Base-by-base conservation (phyloP, 306 rosid species). In the Quercus dentata region DNA sequence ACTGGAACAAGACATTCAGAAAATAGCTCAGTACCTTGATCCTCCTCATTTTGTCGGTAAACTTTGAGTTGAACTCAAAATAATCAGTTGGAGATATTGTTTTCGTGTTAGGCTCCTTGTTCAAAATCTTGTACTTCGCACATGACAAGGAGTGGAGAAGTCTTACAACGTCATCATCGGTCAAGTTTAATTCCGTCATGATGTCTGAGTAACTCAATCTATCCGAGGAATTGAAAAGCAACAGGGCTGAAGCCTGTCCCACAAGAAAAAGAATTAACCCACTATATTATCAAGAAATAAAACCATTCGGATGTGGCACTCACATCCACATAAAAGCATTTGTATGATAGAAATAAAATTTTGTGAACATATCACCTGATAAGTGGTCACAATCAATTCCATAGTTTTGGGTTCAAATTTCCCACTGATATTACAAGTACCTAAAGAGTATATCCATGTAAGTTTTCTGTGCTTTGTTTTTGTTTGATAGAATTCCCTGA, bases 401-500 rank as follows among this genome's bases (percentile, higher is more conserved):
- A 92, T 89, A 33, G 86, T 72, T 81, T 90, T 92, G 21, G 82
- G 83, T 13, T 92, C 97, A 81, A 94, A 94, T 80, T 88, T 91
- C 59, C 94, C 98, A 74, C 9, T 81, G 58, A 94, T 83, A 44
- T 87, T 79, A 85, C 98, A 92, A 38, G 93, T 88, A 38, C 98
- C 98, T 81, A 94, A 78, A 8, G 98, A 92, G 81, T 92, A 91
- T 74, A 94, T 92, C 98, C 98, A 94, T 0, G 97, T 83, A 61
- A 94, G 97, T 83, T 94, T 94, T 83, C 93, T 85, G 25, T 92
- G 91, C 56, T 87, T 90, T 3, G 92, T 85, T 85, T 78, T 89
- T 33, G 88, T 83, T 76, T 88, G 88, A 83, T 92, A 92, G 80
- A 89, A 94, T 5, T 58, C 91, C 81, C 89, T 91, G 71, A 92